A percentile compares a stretch with the other conserved stretches of the same genome.
phyloP scores from a whole-genome alignment of 305 asterid species.

The Fraxinus baroniana region DNA sequence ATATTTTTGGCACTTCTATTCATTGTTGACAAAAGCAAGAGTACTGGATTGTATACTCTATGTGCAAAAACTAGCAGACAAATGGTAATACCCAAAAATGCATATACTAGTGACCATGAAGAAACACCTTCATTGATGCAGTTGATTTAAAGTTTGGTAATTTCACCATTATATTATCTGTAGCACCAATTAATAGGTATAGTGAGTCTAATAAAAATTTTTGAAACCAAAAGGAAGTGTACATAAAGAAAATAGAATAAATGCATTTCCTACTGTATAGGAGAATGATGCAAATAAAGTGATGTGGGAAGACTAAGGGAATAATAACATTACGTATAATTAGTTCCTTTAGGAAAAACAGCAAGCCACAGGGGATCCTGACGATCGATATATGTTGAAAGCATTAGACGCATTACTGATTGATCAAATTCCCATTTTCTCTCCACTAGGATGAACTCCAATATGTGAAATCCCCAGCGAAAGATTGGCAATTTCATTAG shows the following conservation, averaged over 20 bases:
- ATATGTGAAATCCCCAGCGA: conserved; percentile 64
- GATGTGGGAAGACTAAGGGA: neutral
- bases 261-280: neutral
- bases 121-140: neutral
- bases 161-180: neutral
- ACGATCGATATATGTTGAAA: conserved; percentile 37
- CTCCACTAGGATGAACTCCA: conserved; percentile 63
- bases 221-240: neutral
- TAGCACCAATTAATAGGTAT: neutral
- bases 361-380: conserved; percentile 64
- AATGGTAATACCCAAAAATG: neutral
- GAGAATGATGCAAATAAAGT: neutral
- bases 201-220: neutral
- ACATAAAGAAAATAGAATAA: neutral
- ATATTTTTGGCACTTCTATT: conserved; percentile 51
- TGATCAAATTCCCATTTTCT: conserved; percentile 65
- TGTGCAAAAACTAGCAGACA: neutral
- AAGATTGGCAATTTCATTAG: conserved; percentile 64
- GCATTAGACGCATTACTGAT: conserved; percentile 40
- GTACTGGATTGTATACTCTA: neutral
- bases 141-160: conserved; percentile 4
- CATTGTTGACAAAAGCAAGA: conserved; percentile 35
- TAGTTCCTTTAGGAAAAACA: conserved; percentile 72
- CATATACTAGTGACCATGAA: neutral
- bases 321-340: conserved; percentile 44